Evolutionary conservation across 2,329 filamentous ascomycete species (phyloP), one percentile per base, ranked within the genome.

Genomic region (Colletotrichum siamense): DNA sequence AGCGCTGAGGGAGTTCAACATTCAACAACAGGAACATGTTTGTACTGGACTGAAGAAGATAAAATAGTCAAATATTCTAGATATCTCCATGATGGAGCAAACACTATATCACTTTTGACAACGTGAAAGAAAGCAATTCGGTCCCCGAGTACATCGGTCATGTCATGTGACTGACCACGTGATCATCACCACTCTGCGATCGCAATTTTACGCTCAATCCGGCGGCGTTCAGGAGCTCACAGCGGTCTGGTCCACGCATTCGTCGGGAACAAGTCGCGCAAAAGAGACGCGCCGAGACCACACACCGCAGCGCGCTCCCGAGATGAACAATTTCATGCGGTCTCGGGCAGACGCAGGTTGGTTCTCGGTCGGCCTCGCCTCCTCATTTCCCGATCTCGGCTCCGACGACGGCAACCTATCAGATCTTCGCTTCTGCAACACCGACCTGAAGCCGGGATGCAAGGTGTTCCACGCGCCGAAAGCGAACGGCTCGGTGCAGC

Each of bases 381-480:
- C 91, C 0, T 86, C 88, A 0, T 91, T 92, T 65, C 90, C 91
- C 1, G 87, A 93, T 73, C 84, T 92, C 55, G 85, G 84, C 6
- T 78, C 80, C 0, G 86, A 86, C 69, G 82, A 84, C 7, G 83
- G 82, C 52, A 83, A 83, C 77, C 79, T 89, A 16, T 79, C 83
- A 26, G 81, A 85, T 64, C 79, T 89, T n/a, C 83, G 84, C 2
- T 62, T 80, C n/a, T 90, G 88, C 78, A 77, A 80, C 24, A 76
- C 81, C 4, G 81, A 84, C n/a, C 80, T 85, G n/a, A 85, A 83
- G 30, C 87, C 89, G 0, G 88, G 88, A n/a, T 94, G 92, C 86
- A 93, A 91, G 79, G 89, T 92, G 22, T 92, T 93, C 77, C 84
- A 84, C 32, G 86, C 90, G 8, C 87, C 89, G 8, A 84, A 83